Evolutionary conservation across 768 basidiomycete genomes (phyloP).

Genomic region (Boletus sp.): DNA sequence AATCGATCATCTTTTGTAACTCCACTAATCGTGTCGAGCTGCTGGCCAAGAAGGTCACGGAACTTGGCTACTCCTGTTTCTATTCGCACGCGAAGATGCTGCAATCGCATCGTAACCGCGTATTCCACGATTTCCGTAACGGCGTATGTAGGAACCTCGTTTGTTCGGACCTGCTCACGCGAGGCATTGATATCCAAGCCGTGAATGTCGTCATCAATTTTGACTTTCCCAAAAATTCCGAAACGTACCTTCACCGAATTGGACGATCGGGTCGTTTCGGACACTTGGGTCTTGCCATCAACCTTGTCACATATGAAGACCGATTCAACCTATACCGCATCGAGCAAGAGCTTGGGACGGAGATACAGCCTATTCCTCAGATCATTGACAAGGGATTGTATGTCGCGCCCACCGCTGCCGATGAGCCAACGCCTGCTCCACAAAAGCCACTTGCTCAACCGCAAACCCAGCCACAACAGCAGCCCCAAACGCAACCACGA

Average conservation of each 20-base stretch:
- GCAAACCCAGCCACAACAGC: conserved; percentile 34
- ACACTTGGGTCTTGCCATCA: conserved; percentile 95
- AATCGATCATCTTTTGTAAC: conserved; percentile 99
- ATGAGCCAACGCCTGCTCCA: conserved; percentile 48
- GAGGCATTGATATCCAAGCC: conserved; percentile 99
- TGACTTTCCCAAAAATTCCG: conserved; percentile 98
- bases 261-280: conserved; percentile 98
- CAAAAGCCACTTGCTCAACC: conserved; percentile 36
- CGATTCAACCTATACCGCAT: conserved; percentile 97
- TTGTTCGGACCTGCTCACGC: conserved; percentile 95
- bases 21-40: conserved; percentile 99
- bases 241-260: conserved; percentile 98
- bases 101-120: conserved; percentile 96
- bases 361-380: conserved; percentile 94
- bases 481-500: conserved; percentile 23
- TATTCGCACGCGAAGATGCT: conserved; percentile 99
- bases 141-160: conserved; percentile 98
- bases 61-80: conserved; percentile 99
- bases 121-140: conserved; percentile 99
- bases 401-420: conserved; percentile 68
- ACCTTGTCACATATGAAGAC: conserved; percentile 97
- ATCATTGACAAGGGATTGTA: conserved; percentile 89
- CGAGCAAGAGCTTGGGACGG: conserved; percentile 97
- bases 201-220: conserved; percentile 99
- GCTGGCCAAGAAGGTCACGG: conserved; percentile 98